Percentiles rank a stretch among this genome's conserved stretches.
Evolutionary conservation across 371 early-diverging fungal genomes (phyloP).

Genomic region (Basidiobolus meristosporus): DNA sequence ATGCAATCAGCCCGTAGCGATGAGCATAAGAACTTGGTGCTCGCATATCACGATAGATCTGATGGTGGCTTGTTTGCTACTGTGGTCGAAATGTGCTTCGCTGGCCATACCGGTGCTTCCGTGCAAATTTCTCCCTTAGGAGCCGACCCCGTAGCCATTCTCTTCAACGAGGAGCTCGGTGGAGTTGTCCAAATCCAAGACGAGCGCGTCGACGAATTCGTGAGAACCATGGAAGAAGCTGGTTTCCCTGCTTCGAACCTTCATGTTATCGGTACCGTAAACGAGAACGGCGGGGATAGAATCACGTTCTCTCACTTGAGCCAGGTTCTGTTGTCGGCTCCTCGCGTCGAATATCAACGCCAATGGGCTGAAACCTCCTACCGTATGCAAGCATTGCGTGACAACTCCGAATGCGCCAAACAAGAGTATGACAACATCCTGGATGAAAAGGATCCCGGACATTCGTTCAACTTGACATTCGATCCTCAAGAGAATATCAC

Average conservation of each 20-base stretch:
- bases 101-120: slow-evolving; percentile 68
- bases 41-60: slow-evolving; percentile 93
- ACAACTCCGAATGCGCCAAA: slow-evolving; percentile 70
- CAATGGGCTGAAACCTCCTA: slow-evolving; percentile 82
- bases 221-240: slow-evolving; percentile 17
- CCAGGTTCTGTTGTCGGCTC: slow-evolving; percentile 15
- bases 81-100: slow-evolving; percentile 85
- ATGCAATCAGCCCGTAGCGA: slow-evolving; percentile 31
- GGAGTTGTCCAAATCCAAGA: slow-evolving; percentile 73
- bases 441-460: slow-evolving; percentile 53
- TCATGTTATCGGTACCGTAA: slow-evolving; percentile 39
- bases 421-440: slow-evolving; percentile 58
- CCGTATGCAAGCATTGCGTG: slow-evolving; percentile 73
- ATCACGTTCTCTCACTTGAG: slow-evolving; percentile 18
- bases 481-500: slow-evolving; percentile 32
- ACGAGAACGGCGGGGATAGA: slow-evolving; percentile 14
- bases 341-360: slow-evolving; percentile 51
- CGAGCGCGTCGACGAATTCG: slow-evolving; percentile 28
- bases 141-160: slow-evolving; percentile 30
- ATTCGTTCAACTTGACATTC: slow-evolving; percentile 56
- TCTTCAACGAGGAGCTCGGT: slow-evolving; percentile 94
- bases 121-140: slow-evolving; percentile 32
- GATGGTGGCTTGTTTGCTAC: slow-evolving; percentile 90
- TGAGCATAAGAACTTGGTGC: slow-evolving; percentile 23
- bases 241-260: slow-evolving; percentile 32